phyloP scores from a whole-genome alignment of 345 rosid genomes.

The Linum tenue region DNA sequence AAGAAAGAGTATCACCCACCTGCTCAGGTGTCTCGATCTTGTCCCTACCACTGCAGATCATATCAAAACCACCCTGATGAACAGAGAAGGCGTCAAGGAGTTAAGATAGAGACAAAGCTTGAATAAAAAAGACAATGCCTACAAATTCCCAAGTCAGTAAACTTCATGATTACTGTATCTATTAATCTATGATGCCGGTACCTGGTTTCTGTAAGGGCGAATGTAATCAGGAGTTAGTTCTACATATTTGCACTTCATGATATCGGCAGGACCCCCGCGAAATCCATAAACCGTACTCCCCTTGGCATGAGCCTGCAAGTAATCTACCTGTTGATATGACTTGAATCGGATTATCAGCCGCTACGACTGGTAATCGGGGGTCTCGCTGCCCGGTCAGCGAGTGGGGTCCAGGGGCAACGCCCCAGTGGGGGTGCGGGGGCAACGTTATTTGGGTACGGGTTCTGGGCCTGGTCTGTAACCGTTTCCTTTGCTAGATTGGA shows the following conservation, averaged over 20 bases:
- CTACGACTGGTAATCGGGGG: too few species aligned
- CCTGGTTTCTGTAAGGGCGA: constrained; percentile 87
- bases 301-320: constrained; percentile 62
- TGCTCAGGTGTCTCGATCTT: constrained; percentile 98
- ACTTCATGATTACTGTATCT: neutral
- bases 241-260: constrained; percentile 80
- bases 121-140: neutral
- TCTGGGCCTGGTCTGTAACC: too few species aligned
- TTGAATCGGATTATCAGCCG: too few species aligned
- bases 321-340: too few species aligned
- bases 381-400: too few species aligned
- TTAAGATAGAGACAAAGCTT: neutral
- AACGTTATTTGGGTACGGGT: too few species aligned
- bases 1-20: constrained; percentile 28
- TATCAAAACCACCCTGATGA: constrained; percentile 93
- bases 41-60: constrained; percentile 99
- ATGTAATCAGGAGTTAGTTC: constrained; percentile 65
- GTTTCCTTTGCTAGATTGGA: too few species aligned
- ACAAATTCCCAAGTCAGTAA: too few species aligned
- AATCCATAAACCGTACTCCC: constrained; percentile 79
- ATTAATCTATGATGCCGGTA: constrained; percentile 12
- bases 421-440: too few species aligned
- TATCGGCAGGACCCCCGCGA: constrained; percentile 96
- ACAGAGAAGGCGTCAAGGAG: neutral
- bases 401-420: too few species aligned